Percentiles rank a stretch among this genome's conserved stretches.
phyloP scores from a whole-genome alignment of 2,329 filamentous ascomycete genomes.

The Chaetomiaceae sp. region DNA sequence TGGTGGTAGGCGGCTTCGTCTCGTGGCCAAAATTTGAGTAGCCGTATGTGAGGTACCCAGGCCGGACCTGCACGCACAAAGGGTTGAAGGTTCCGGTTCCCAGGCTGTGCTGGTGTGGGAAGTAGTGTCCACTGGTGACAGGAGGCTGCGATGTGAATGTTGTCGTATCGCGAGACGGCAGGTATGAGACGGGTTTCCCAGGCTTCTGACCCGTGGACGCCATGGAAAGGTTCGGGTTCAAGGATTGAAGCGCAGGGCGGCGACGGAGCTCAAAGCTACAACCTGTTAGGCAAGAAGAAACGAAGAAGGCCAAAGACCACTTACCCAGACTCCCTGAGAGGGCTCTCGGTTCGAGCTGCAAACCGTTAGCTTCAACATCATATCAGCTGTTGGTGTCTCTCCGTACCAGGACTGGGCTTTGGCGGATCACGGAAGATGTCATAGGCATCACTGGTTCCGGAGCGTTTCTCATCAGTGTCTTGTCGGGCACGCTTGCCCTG shows the following conservation, averaged over 20 bases:
- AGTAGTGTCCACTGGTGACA: constrained; percentile 17
- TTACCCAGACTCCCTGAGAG: constrained; percentile 22
- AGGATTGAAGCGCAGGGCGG: constrained; percentile 21
- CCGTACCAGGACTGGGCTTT: constrained; percentile 19
- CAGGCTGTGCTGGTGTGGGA: constrained; percentile 16
- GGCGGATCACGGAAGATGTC: constrained; percentile 26
- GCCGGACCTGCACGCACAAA: constrained; percentile 19
- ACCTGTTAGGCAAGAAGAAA: constrained; percentile 7
- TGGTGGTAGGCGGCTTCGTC: constrained; percentile 16
- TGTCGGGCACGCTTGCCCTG: constrained; percentile 4
- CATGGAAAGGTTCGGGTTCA: constrained; percentile 20
- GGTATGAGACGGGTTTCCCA: constrained; percentile 14
- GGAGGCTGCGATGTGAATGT: constrained; percentile 18
- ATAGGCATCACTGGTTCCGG: constrained; percentile 16
- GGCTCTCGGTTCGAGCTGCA: constrained; percentile 16
- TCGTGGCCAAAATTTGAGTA: constrained; percentile 19
- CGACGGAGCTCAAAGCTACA: constrained; percentile 22
- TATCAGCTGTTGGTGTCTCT: background rate
- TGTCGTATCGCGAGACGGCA: constrained; percentile 7
- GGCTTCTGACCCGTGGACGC: constrained; percentile 10
- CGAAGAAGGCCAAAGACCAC: background rate
- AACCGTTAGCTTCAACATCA: background rate
- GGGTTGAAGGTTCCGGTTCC: constrained; percentile 20
- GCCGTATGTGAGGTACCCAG: constrained; percentile 17
- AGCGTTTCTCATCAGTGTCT: constrained; percentile 5